phyloP scores from a whole-genome alignment of 208 protist species.

The Acanthamoeba lenticulata region DNA sequence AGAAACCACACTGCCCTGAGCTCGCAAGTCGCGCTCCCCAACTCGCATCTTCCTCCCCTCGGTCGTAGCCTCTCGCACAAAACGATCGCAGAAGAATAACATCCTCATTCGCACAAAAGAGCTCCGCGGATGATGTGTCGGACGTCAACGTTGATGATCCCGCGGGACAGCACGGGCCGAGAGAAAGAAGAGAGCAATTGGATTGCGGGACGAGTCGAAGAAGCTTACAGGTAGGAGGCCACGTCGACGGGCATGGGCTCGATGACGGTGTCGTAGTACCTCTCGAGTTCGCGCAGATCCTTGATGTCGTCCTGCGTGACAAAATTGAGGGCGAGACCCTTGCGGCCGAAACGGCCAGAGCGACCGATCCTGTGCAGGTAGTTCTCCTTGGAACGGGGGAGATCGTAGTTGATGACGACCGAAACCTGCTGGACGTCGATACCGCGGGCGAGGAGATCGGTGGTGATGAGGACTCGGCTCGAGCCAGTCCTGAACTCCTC shows the following conservation, averaged over 20 bases:
- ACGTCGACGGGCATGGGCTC: slow-evolving; percentile 99
- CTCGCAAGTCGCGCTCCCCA: not conserved
- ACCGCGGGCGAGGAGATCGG: slow-evolving; percentile 99
- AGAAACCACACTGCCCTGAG: slow-evolving; percentile 34
- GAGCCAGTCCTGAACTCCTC: slow-evolving; percentile 96
- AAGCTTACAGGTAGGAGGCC: slow-evolving; percentile 68
- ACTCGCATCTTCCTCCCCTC: too few relatives aligned
- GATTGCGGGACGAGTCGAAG: not conserved
- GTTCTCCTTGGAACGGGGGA: slow-evolving; percentile 98
- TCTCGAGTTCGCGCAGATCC: slow-evolving; percentile 97
- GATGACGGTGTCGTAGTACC: slow-evolving; percentile 99
- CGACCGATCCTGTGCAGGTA: slow-evolving; percentile 99
- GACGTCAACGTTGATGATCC: not conserved
- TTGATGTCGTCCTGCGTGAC: slow-evolving; percentile 97
- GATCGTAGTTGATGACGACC: slow-evolving; percentile 99
- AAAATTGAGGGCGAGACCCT: slow-evolving; percentile 99
- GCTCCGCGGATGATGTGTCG: too few relatives aligned
- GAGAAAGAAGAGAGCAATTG: not conserved
- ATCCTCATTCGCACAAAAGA: not conserved
- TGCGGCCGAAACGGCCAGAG: slow-evolving; percentile 99
- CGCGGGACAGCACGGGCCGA: not conserved
- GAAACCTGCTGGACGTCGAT: slow-evolving; percentile 99
- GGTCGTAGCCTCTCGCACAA: too few relatives aligned
- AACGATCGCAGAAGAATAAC: not conserved
- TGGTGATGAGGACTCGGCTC: slow-evolving; percentile 98